A percentile compares a stretch with the other conserved stretches of the same genome.
phyloP scores from a whole-genome alignment of 768 basidiomycete genomes.

The Pseudohyphozyma bogoriensis region DNA sequence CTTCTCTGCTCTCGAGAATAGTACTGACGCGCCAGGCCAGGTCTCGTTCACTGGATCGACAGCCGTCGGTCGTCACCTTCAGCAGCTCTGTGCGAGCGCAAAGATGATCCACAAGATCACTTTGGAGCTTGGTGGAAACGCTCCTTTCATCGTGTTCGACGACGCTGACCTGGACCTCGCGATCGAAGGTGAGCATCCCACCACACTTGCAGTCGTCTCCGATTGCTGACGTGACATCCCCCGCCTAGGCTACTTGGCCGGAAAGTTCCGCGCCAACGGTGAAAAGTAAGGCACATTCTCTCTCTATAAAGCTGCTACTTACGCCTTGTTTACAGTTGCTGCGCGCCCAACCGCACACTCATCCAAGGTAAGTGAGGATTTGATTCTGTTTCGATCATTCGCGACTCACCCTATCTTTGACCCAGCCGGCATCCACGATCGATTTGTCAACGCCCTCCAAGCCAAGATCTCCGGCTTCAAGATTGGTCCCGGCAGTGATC shows the following conservation, averaged over 20 bases:
- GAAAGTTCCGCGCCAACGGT: conserved; percentile 43
- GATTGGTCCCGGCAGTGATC: conserved; percentile 73
- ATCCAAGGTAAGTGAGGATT: no score
- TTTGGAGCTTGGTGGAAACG: conserved; percentile 78
- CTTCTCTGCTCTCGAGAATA: no score
- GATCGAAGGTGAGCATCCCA: no score
- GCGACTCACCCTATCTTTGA: no score
- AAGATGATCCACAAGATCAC: conserved; percentile 36
- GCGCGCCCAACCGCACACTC: conserved; percentile 84
- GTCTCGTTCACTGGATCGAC: conserved; percentile 46
- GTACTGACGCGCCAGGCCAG: no score
- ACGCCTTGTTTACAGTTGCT: conserved; percentile 33
- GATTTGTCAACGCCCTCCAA: conserved; percentile 55
- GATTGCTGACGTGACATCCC: no score
- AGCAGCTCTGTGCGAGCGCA: conserved; percentile 25
- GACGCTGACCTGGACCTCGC: conserved; percentile 88
- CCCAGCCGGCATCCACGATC: conserved; percentile 73
- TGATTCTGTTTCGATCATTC: no score
- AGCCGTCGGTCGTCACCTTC: conserved; percentile 39
- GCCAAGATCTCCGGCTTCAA: conserved; percentile 42
- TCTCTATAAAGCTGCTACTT: conserved; percentile 50
- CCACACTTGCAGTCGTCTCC: no score
- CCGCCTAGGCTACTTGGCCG: conserved; percentile 44
- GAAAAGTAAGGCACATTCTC: not conserved
- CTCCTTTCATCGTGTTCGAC: conserved; percentile 88